Evolutionary conservation across 139 green algal genomes (phyloP).

Genomic region (Choricystis sp.): DNA sequence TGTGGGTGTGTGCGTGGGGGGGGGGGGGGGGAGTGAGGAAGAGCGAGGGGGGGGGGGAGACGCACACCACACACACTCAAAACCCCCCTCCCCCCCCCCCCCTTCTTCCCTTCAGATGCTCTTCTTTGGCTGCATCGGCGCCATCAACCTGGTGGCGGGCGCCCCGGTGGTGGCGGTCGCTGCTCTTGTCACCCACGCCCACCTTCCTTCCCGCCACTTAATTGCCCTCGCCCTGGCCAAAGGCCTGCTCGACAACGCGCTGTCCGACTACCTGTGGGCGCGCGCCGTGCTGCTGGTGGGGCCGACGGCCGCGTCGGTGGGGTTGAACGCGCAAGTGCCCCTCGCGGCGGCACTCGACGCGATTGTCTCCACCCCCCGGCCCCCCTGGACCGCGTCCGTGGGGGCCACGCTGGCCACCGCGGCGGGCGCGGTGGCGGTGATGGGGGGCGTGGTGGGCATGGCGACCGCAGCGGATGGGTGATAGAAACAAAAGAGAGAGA

Average conservation of each 20-base stretch:
- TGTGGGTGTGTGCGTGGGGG: no score
- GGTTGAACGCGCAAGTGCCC: slow-evolving; percentile 67
- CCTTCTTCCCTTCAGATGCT: no score
- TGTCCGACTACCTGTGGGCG: slow-evolving; percentile 93
- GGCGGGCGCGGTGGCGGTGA: not conserved
- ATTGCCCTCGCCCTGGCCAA: slow-evolving; percentile 17
- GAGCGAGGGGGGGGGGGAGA: no score
- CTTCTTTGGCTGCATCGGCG: slow-evolving; percentile 71
- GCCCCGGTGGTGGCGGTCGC: slow-evolving; percentile 17
- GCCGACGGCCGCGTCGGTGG: slow-evolving; percentile 73
- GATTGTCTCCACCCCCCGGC: slow-evolving; percentile 10
- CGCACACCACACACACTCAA: no score
- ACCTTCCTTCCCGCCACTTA: no score
- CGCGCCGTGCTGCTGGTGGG: slow-evolving; percentile 77
- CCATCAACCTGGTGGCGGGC: slow-evolving; percentile 33
- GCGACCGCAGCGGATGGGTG: no score
- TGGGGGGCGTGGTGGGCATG: not conserved
- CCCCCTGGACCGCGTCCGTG: slow-evolving; percentile 21
- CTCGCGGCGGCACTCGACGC: slow-evolving; percentile 24
- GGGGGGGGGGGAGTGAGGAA: no score
- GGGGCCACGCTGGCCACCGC: not conserved
- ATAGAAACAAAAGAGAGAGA: no score
- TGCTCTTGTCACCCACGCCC: not conserved
- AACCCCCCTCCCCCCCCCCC: no score
- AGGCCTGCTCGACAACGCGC: slow-evolving; percentile 84